Conservation (phyloP, 1,139 yeast species). For the Candida sanyaensis region DNA sequence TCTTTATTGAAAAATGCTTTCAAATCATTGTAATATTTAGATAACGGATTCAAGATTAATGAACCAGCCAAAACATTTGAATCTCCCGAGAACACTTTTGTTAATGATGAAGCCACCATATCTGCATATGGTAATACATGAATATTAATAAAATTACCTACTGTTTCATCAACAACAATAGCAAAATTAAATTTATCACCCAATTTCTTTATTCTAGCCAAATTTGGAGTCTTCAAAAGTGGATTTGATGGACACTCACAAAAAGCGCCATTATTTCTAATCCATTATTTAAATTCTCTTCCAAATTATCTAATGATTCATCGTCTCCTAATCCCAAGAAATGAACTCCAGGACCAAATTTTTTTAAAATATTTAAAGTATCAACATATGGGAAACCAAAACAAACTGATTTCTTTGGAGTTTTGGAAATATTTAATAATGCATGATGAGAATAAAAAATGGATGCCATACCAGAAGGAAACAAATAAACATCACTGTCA, state of each 20-base stretch:
- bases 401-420: constrained; percentile 68
- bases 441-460: constrained; percentile 82
- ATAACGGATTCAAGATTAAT: constrained; percentile 70
- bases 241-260: constrained; percentile 97
- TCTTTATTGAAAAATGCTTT: constrained; percentile 52
- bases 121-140: constrained; percentile 84
- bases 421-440: constrained; percentile 35
- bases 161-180: constrained; percentile 89
- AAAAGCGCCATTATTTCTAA: constrained; percentile 63
- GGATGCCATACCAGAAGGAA: constrained; percentile 92
- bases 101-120: constrained; percentile 81
- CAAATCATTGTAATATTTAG: constrained; percentile 53
- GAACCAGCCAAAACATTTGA: constrained; percentile 97
- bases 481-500: constrained; percentile 75
- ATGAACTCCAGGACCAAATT: constrained; percentile 87
- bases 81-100: constrained; percentile 93
- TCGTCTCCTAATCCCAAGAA: constrained; percentile 87
- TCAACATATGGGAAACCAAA: constrained; percentile 97
- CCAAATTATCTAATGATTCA: constrained; percentile 65
- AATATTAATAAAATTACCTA: constrained; percentile 85
- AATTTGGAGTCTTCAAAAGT: constrained; percentile 77
- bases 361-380: constrained; percentile 78
- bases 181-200: constrained; percentile 73
- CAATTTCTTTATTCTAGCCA: constrained; percentile 60
- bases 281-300: constrained; percentile 59